A percentile compares a stretch with the other conserved stretches of the same genome.
Evolutionary conservation across 1,284 basidiomycete genomes (phyloP).

Genomic region (Boletus sp.): DNA sequence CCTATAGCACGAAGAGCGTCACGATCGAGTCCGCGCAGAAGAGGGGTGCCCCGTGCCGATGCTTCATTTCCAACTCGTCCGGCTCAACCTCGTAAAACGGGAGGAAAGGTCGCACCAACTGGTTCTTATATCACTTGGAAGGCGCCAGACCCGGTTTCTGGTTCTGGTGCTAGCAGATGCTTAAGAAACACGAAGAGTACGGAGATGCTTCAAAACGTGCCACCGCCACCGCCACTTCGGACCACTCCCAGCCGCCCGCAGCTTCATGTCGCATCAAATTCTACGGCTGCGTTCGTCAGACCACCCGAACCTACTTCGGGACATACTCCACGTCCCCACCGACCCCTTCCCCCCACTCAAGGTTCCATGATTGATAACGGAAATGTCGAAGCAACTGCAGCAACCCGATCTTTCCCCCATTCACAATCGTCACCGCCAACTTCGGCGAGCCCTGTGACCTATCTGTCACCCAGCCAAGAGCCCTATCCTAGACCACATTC

Average conservation of each 20-base stretch:
- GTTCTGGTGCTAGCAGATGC: conserved; percentile 10
- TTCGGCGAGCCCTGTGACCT: conserved; percentile 27
- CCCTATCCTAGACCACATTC: conserved; percentile 58
- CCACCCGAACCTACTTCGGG: conserved; percentile 20
- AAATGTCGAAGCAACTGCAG: conserved; percentile 20
- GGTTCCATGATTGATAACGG: conserved; percentile 18
- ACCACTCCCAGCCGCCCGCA: conserved; percentile 31
- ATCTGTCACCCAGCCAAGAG: conserved; percentile 39
- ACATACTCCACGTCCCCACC: conserved; percentile 18
- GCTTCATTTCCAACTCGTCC: conserved; percentile 13
- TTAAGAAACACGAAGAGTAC: conserved; percentile 31
- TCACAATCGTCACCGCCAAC: conserved; percentile 36
- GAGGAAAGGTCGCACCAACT: conserved; percentile 26
- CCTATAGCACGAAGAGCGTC: conserved; percentile 14
- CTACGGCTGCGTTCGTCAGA: conserved; percentile 15
- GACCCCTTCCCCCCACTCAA: conserved; percentile 34
- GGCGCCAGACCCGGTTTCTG: conserved; percentile 22
- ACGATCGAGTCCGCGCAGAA: conserved; percentile 24
- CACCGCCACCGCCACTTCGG: conserved; percentile 22
- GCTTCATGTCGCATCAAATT: conserved; percentile 22
- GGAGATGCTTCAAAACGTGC: conserved; percentile 25
- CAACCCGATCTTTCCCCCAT: conserved; percentile 27
- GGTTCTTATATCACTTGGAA: conserved; percentile 26
- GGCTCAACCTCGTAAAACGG: conserved; percentile 17
- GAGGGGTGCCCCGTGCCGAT: conserved; percentile 15